Evolutionary conservation across 2,329 filamentous ascomycete genomes (phyloP).

Genomic region (Pyricularia sp.): DNA sequence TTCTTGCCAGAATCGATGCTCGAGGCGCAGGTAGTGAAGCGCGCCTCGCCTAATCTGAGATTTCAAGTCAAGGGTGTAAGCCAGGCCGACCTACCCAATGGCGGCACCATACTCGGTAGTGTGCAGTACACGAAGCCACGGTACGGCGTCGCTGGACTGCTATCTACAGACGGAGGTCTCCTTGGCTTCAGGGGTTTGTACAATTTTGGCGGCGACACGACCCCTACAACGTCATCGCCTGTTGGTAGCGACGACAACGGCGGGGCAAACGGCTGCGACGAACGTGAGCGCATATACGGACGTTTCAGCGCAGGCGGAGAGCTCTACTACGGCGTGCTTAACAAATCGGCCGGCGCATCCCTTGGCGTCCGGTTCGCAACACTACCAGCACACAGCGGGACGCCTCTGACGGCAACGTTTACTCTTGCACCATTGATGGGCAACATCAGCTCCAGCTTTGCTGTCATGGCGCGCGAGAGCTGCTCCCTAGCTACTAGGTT

Average conservation of each 20-base stretch:
- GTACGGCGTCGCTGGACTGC: conserved; percentile 82
- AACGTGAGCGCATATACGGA: conserved; percentile 59
- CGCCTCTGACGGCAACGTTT: conserved; percentile 86
- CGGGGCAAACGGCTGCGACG: conserved; percentile 13
- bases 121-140: conserved; percentile 77
- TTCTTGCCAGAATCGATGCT: conserved; percentile 79
- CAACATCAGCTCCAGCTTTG: conserved; percentile 83
- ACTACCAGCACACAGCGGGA: conserved; percentile 68
- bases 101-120: conserved; percentile 64
- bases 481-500: conserved; percentile 83
- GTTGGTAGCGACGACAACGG: conserved; percentile 7
- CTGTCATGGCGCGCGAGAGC: conserved; percentile 74
- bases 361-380: conserved; percentile 86
- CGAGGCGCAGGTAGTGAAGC: conserved; percentile 74
- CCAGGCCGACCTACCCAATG: conserved; percentile 59
- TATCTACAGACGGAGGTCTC: conserved; percentile 84
- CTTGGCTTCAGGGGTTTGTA: conserved; percentile 84
- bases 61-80: conserved; percentile 74
- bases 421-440: conserved; percentile 94
- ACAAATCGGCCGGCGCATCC: conserved; percentile 88
- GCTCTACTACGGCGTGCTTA: conserved; percentile 89
- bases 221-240: conserved; percentile 13
- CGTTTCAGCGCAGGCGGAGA: conserved; percentile 88
- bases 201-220: conserved; percentile 77
- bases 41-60: conserved; percentile 69